Conservation (phyloP, 306 rosid genomes). For the Nissolia schottii region DNA sequence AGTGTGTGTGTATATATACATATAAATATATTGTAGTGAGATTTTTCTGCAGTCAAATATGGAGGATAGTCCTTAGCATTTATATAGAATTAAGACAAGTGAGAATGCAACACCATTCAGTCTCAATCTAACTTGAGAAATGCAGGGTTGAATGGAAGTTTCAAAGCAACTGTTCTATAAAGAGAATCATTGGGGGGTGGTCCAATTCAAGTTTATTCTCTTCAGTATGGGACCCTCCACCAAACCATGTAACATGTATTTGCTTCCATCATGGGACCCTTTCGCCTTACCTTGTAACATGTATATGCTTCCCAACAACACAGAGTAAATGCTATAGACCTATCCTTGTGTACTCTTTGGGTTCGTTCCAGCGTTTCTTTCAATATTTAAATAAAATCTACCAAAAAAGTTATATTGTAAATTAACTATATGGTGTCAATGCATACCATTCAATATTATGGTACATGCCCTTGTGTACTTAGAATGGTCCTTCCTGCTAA, state of each 20-base stretch:
- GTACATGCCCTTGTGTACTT: neutral
- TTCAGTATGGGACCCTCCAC: constrained; percentile 7
- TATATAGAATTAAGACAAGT: neutral
- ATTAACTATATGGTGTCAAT: neutral
- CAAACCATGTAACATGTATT: neutral
- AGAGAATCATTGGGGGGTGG: constrained; percentile 17
- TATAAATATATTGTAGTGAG: neutral
- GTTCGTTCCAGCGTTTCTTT: too few species aligned
- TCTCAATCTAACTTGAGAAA: neutral
- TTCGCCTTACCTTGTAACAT: neutral
- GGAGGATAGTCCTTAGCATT: neutral
- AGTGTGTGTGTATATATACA: too few species aligned
- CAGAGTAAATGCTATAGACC: neutral
- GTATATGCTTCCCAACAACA: neutral
- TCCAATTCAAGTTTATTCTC: constrained; percentile 11
- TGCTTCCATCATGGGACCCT: too few species aligned
- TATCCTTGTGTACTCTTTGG: too few species aligned
- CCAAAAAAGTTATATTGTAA: neutral
- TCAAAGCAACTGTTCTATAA: neutral
- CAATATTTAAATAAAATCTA: too few species aligned
- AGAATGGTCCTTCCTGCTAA: neutral
- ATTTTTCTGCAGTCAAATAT: constrained; percentile 19
- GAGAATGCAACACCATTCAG: neutral
- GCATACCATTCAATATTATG: neutral
- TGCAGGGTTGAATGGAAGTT: neutral